These are phyloP conservation scores for Oryza officinalis DNA, from an alignment of 176 grass and related monocot genomes.

Conservation along the genomic window DNA sequence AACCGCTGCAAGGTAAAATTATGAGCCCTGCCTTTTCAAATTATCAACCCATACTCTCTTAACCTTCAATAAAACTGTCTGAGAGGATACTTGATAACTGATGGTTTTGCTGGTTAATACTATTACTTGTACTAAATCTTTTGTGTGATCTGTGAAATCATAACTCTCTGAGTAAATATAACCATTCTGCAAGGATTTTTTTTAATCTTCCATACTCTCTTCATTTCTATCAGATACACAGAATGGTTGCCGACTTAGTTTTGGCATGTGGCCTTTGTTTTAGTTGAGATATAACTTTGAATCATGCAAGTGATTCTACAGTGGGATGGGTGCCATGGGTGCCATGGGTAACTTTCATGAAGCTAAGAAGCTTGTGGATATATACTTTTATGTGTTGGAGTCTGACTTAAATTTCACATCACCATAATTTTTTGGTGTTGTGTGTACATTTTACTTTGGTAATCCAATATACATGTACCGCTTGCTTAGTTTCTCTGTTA, in stretches of 20 bases:
- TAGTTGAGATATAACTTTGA: not conserved
- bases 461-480: not conserved
- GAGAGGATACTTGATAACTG: not conserved
- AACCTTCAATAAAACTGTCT: not conserved
- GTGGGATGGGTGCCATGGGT: not conserved
- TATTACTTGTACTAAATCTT: not conserved
- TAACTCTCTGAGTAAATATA: not conserved
- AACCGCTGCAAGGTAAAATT: constrained; percentile 79
- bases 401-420: not conserved
- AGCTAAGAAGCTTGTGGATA: not conserved
- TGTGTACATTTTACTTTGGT: not conserved
- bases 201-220: not conserved
- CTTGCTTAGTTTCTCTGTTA: constrained; percentile 13
- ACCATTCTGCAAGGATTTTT: not conserved
- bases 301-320: not conserved
- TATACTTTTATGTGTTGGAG: not conserved
- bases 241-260: not conserved
- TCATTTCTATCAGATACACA: not conserved
- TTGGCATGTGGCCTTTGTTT: not conserved
- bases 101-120: not conserved
- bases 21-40: too few species aligned
- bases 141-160: not conserved
- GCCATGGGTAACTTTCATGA: not conserved
- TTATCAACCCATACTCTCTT: not conserved
- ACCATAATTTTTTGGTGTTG: not conserved